phyloP scores from a whole-genome alignment of 208 protist species.

The Polymyxa betae region DNA sequence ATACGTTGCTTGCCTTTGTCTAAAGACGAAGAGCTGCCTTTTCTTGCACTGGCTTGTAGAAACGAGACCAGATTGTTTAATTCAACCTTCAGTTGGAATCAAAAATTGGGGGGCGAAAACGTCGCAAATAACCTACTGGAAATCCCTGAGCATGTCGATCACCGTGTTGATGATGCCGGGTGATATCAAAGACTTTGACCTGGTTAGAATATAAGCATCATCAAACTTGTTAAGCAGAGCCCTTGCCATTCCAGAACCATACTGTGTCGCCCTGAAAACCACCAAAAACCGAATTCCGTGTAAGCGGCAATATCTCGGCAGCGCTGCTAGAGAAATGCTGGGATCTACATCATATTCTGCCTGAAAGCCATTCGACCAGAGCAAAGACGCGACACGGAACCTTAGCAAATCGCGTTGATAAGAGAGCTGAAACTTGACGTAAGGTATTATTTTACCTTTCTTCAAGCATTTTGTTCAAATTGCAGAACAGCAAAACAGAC shows the following conservation, averaged over 20 bases:
- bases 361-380: conserved; percentile 34
- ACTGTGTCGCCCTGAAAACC: neutral
- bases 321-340: neutral
- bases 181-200: conserved; percentile 43
- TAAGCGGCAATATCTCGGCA: conserved; percentile 36
- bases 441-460: too few species aligned
- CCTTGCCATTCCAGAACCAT: neutral
- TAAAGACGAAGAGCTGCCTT: neutral
- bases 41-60: neutral
- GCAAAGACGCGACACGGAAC: neutral
- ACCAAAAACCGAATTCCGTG: neutral
- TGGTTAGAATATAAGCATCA: neutral
- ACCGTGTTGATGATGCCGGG: conserved; percentile 50
- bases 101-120: neutral
- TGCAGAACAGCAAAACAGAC: conserved; percentile 52
- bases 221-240: neutral
- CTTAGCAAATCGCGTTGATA: neutral
- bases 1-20: neutral
- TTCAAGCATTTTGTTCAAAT: conserved; percentile 15
- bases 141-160: conserved; percentile 26
- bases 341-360: conserved; percentile 46
- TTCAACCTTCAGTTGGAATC: conserved; percentile 9
- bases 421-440: neutral
- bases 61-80: conserved; percentile 7
- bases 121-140: neutral